Evolutionary conservation across 768 basidiomycete species (phyloP).

Genomic region (Termitomyces sp.): DNA sequence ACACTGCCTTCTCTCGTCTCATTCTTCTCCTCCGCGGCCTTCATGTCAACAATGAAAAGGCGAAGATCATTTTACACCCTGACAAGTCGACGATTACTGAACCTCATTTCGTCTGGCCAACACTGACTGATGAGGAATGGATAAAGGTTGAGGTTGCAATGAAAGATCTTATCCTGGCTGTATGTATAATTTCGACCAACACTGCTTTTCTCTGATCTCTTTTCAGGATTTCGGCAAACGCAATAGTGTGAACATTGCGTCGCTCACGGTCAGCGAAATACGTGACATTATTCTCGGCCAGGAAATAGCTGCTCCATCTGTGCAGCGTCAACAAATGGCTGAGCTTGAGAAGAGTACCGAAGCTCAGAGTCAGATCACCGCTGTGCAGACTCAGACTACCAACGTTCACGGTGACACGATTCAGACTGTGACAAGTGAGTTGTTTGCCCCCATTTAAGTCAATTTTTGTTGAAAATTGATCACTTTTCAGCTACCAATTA

Average conservation of each 20-base stretch:
- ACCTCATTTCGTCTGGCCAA: slow-evolving; percentile 97
- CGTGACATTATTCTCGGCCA: slow-evolving; percentile 98
- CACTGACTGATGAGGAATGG: slow-evolving; percentile 92
- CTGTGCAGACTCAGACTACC: slow-evolving; percentile 96
- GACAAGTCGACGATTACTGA: slow-evolving; percentile 97
- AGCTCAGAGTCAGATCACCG: slow-evolving; percentile 92
- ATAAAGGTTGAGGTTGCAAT: slow-evolving; percentile 98
- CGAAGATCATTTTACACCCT: slow-evolving; percentile 96
- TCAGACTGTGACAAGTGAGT: slow-evolving; percentile 86
- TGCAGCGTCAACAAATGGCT: slow-evolving; percentile 98
- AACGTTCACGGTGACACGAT: slow-evolving; percentile 97
- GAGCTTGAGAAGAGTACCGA: slow-evolving; percentile 96
- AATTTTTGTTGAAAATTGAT: slow-evolving; percentile 1
- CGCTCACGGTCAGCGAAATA: slow-evolving; percentile 93
- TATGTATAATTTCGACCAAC: slow-evolving; percentile 23
- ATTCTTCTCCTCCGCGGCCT: slow-evolving; percentile 95
- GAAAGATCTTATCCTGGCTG: slow-evolving; percentile 92
- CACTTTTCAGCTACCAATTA: slow-evolving; percentile 76
- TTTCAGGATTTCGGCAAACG: slow-evolving; percentile 93
- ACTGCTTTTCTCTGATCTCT: not conserved
- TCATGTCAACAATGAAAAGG: slow-evolving; percentile 99
- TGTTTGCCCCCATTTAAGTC: not conserved
- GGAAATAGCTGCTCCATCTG: slow-evolving; percentile 94
- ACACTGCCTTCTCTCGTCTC: slow-evolving; percentile 97
- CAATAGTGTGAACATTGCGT: slow-evolving; percentile 98